Percentiles rank a stretch among this genome's conserved stretches.
Conservation (phyloP, 1,284 basidiomycete genomes). For the Phlebopus sp. region DNA sequence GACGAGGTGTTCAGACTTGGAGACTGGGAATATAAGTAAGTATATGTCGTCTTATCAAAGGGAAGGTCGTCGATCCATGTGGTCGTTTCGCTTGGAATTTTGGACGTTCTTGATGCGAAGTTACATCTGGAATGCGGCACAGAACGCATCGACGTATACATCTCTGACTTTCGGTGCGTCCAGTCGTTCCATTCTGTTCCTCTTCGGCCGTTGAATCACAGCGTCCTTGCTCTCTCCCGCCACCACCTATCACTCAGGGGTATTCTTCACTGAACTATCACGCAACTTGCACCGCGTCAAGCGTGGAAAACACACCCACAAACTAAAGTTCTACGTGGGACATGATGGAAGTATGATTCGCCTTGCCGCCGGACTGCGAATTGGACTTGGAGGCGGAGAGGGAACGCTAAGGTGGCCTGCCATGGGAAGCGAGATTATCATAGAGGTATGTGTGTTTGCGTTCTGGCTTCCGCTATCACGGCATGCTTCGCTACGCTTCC, state of each 20-base stretch:
- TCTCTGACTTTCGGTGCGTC: conserved; percentile 46
- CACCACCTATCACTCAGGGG: conserved; percentile 24
- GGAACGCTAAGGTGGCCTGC: conserved; percentile 47
- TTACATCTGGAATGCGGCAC: conserved; percentile 49
- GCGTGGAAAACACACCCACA: conserved; percentile 34
- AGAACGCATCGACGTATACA: conserved; percentile 43
- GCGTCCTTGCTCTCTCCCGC: neutral
- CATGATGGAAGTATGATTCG: conserved; percentile 53
- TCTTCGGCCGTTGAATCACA: neutral
- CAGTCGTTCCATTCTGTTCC: neutral
- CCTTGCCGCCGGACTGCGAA: conserved; percentile 37
- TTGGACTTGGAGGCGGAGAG: conserved; percentile 39
- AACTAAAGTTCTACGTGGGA: conserved; percentile 45
- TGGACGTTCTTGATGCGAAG: conserved; percentile 22
- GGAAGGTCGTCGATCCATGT: neutral
- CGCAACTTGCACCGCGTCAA: conserved; percentile 30
- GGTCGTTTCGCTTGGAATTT: neutral
- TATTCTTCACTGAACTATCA: conserved; percentile 37
- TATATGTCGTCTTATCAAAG: neutral
- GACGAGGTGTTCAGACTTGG: conserved; percentile 38
- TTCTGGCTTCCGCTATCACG: neutral
- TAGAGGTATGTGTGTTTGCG: conserved; percentile 39
- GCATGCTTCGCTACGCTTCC: neutral
- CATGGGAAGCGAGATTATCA: conserved; percentile 48
- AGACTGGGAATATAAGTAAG: conserved; percentile 52